These are phyloP conservation scores for Penicillium argentinense DNA, from an alignment of 495 filamentous ascomycete genomes.

Conservation along the genomic window DNA sequence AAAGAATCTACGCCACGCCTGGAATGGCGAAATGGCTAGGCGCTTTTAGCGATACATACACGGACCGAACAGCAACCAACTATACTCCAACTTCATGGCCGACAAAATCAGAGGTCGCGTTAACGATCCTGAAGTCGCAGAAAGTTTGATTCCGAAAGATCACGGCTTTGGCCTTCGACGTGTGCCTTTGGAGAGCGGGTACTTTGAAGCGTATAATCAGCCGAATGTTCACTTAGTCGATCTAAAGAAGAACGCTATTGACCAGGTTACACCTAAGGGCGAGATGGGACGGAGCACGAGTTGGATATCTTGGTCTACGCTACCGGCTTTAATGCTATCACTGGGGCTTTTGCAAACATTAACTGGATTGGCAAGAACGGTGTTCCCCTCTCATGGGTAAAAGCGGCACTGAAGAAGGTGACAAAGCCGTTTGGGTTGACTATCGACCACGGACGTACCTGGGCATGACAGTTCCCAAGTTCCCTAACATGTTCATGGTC, in stretches of 20 bases:
- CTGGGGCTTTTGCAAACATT: constrained; percentile 30
- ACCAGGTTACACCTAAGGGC: constrained; percentile 19
- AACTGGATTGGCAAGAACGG: constrained; percentile 25
- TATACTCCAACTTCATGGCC: constrained; percentile 29
- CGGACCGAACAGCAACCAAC: constrained; percentile 18
- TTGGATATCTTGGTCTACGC: constrained; percentile 45
- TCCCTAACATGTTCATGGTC: constrained; percentile 39
- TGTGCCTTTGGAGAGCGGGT: constrained; percentile 29
- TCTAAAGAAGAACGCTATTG: constrained; percentile 26
- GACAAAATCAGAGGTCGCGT: constrained; percentile 29
- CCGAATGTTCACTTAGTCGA: constrained; percentile 36
- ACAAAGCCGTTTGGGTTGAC: constrained; percentile 22
- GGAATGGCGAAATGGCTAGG: constrained; percentile 31
- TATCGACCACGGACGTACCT: constrained; percentile 25
- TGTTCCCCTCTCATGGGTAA: constrained; percentile 16
- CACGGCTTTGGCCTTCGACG: constrained; percentile 32
- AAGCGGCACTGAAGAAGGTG: constrained; percentile 10
- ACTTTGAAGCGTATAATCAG: constrained; percentile 38
- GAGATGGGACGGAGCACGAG: constrained; percentile 34
- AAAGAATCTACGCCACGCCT: constrained; percentile 25
- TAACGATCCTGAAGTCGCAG: constrained; percentile 24
- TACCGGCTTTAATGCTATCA: constrained; percentile 36
- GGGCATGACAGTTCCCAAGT: constrained; percentile 23
- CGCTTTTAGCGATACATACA: constrained; percentile 31
- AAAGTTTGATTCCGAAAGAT: constrained; percentile 29